Evolutionary conservation across 352 stramenopile genomes (phyloP).

Genomic region (Elongisporangium prolatum): DNA sequence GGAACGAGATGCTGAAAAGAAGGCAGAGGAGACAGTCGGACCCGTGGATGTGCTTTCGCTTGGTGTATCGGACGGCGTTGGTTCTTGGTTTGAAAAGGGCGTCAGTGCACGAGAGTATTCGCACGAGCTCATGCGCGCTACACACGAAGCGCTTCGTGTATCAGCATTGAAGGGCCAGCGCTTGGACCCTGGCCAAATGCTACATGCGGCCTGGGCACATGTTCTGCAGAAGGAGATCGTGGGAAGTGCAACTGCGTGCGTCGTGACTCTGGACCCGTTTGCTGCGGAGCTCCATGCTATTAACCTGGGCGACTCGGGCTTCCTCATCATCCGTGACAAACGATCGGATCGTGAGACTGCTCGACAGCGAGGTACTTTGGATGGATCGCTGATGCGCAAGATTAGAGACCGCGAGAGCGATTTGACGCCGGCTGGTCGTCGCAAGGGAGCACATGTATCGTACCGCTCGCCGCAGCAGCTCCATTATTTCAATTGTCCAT

Average conservation of each 20-base stretch:
- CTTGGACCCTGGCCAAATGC: slow-evolving; percentile 56
- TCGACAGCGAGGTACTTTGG: slow-evolving; percentile 57
- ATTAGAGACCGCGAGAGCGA: slow-evolving; percentile 62
- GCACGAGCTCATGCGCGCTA: slow-evolving; percentile 72
- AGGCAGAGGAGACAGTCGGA: slow-evolving; percentile 21
- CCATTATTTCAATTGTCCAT: slow-evolving; percentile 97
- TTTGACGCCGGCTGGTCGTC: slow-evolving; percentile 58
- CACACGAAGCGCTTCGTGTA: slow-evolving; percentile 56
- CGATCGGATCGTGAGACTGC: slow-evolving; percentile 61
- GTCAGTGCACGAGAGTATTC: slow-evolving; percentile 77
- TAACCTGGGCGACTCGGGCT: slow-evolving; percentile 93
- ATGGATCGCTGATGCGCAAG: slow-evolving; percentile 69
- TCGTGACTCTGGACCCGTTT: slow-evolving; percentile 89
- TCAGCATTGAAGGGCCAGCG: slow-evolving; percentile 55
- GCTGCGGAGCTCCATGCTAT: slow-evolving; percentile 91
- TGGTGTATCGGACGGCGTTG: slow-evolving; percentile 94
- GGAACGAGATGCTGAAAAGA: slow-evolving; percentile 15
- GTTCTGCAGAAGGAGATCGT: slow-evolving; percentile 91
- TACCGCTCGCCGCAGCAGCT: slow-evolving; percentile 97
- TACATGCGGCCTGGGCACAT: slow-evolving; percentile 67
- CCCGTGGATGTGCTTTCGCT: slow-evolving; percentile 86
- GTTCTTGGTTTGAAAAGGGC: slow-evolving; percentile 94
- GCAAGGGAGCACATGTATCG: slow-evolving; percentile 74
- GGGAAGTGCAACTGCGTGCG: slow-evolving; percentile 90
- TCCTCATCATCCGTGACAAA: slow-evolving; percentile 80